These are phyloP conservation scores for Colletotrichum shisoi DNA, from an alignment of 2,329 filamentous ascomycete genomes.

Conservation along the genomic window DNA sequence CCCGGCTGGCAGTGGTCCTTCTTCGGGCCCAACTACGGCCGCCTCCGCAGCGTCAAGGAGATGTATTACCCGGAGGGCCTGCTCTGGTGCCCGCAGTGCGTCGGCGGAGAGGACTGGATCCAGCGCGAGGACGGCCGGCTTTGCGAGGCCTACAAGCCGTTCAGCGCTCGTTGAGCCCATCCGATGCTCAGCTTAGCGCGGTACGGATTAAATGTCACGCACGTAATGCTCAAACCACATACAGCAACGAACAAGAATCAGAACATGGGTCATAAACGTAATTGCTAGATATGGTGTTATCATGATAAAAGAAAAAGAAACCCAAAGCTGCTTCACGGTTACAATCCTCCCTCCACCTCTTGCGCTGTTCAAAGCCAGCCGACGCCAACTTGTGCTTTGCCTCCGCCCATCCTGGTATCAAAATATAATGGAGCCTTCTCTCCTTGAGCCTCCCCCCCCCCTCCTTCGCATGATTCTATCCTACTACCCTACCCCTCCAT, in stretches of 20 bases:
- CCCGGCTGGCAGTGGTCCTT: slow-evolving; percentile 44
- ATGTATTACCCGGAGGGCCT: slow-evolving; percentile 43
- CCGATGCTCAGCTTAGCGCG: no score
- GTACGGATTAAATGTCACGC: no score
- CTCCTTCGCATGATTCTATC: slow-evolving; percentile 13
- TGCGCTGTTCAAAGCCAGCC: slow-evolving; percentile 21
- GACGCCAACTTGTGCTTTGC: slow-evolving; percentile 21
- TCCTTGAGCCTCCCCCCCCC: slow-evolving; percentile 7
- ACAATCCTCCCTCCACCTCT: slow-evolving; percentile 13
- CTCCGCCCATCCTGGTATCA: slow-evolving; percentile 35
- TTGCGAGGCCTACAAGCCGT: slow-evolving; percentile 2
- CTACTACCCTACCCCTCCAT: background rate
- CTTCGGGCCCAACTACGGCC: slow-evolving; percentile 44
- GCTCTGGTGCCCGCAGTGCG: slow-evolving; percentile 19
- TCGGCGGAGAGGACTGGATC: slow-evolving; percentile 3
- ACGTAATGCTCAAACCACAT: no score
- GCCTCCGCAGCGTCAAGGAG: slow-evolving; percentile 44
- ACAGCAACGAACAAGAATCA: background rate
- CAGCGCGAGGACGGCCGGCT: slow-evolving; percentile 1
- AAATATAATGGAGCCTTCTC: slow-evolving; percentile 14
- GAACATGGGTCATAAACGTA: background rate
- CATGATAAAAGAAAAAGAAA: slow-evolving; percentile 10
- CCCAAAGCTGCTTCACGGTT: slow-evolving; percentile 9
- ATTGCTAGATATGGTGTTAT: slow-evolving; percentile 1
- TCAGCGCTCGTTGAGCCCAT: background rate